Evolutionary conservation across 129 eudicot species (phyloP).

Genomic region (Saposhnikovia divaricata): DNA sequence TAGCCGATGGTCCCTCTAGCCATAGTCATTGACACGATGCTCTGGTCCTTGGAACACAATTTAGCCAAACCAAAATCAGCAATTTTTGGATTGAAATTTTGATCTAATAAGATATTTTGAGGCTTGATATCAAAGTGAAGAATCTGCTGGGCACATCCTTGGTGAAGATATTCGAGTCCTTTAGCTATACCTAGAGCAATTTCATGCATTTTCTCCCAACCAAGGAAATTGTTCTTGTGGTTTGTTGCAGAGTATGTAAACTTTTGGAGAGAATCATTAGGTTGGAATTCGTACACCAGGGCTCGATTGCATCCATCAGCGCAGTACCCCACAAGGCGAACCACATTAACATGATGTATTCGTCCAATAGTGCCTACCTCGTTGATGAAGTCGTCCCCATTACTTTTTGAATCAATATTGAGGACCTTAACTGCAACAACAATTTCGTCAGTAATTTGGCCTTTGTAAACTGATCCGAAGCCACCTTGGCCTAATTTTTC

Average conservation of each 20-base stretch:
- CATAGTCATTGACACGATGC: not conserved
- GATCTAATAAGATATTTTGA: slow-evolving; percentile 6
- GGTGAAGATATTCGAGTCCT: slow-evolving; percentile 13
- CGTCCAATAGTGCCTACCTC: slow-evolving; percentile 10
- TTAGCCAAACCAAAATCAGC: slow-evolving; percentile 13
- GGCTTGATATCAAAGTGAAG: slow-evolving; percentile 12
- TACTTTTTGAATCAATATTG: not conserved
- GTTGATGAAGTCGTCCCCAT: slow-evolving; percentile 8
- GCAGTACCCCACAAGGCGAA: slow-evolving; percentile 10
- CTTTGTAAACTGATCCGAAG: slow-evolving; percentile 13
- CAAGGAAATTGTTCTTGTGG: not conserved
- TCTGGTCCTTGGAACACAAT: slow-evolving; percentile 14
- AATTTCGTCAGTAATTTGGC: slow-evolving; percentile 1
- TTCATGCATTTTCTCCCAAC: slow-evolving; percentile 14
- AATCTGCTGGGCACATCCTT: slow-evolving; percentile 10
- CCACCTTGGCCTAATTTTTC: slow-evolving; percentile 11
- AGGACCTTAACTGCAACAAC: slow-evolving; percentile 12
- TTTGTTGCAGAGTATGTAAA: not conserved
- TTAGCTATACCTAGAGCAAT: slow-evolving; percentile 11
- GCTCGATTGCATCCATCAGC: slow-evolving; percentile 13
- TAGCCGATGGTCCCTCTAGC: slow-evolving; percentile 10
- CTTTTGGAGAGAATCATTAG: slow-evolving; percentile 8
- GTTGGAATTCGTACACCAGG: slow-evolving; percentile 8
- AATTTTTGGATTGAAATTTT: slow-evolving; percentile 5
- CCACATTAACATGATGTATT: slow-evolving; percentile 11